Base-by-base conservation (phyloP, 139 green algal species). In the Raphidocelis subcapitata region DNA sequence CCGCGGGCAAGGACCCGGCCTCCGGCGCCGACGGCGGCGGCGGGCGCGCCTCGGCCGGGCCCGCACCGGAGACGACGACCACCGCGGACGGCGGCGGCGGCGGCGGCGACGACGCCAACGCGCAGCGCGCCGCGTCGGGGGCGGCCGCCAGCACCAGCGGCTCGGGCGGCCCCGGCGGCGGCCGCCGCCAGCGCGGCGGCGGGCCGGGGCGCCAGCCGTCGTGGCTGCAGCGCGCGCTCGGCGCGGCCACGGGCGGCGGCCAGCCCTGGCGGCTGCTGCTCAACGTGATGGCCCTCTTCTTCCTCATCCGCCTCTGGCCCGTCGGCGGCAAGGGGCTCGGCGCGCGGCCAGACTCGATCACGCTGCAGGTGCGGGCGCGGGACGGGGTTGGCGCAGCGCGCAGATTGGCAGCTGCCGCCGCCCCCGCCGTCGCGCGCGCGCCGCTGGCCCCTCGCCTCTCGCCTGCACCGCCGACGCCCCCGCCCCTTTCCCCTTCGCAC, bases 291-390 rank as follows among this genome's bases (percentile, higher is more conserved):
- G 57, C 82, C 26, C 78, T 93, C 23, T 77, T 90, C 31, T 75
- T 85, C 31, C 71, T 93, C 8, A 79, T 90, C 74, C 80, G 87
- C 32, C 70, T 93, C 32, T 92, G 85, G 85, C 88, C 88, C 0
- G 20, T 88, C 0, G 69, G 65, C 0, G 83, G 79, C 5, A 56
- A 79, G 4, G n/a, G 67, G 21, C 4, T 46, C n/a, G 23, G 77
- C 24, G 75, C 65, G 2, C 36, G 65, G 41, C 46, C 35, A 20
- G 77, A 86, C 46, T 57, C 81, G 3, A 24, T 85, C 8, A 61
- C 74, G 1, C 60, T 85, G 44, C 60, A 73, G 36, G 71, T 54
- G 44, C 31, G 24, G 61, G 16, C 28, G 59, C 15, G n/a, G 21
- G 31, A 12, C 15, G 20, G 26, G 3, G 59, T 46, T 29, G 46